Evolutionary conservation across 73 alveolate genomes (phyloP).

Genomic region (Stentor roeselii): DNA sequence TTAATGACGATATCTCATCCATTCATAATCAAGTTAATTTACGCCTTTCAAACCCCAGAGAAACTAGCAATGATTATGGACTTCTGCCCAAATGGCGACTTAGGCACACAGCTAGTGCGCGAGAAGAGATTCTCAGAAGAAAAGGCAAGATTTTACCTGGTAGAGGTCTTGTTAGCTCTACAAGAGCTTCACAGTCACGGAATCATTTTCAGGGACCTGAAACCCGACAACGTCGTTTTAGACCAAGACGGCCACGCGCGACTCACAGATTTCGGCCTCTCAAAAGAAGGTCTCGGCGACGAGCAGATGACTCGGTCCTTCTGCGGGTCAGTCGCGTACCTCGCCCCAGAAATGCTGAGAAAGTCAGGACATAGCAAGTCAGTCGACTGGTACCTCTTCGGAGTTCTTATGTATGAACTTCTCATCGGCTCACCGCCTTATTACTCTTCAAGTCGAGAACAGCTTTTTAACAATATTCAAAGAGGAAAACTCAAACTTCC

Average conservation of each 20-base stretch:
- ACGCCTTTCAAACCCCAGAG: conserved; percentile 69
- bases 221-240: conserved; percentile 90
- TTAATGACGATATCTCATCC: conserved; percentile 79
- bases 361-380: conserved; percentile 87
- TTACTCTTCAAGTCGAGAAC: conserved; percentile 78
- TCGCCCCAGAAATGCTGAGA: conserved; percentile 89
- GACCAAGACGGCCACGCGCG: conserved; percentile 93
- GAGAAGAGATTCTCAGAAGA: conserved; percentile 85
- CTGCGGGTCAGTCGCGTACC: conserved; percentile 88
- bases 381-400: conserved; percentile 91
- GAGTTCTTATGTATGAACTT: conserved; percentile 88
- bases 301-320: conserved; percentile 66
- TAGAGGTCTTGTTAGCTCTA: conserved; percentile 83
- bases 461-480: conserved; percentile 83
- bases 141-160: conserved; percentile 71
- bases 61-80: conserved; percentile 61
- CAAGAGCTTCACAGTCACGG: conserved; percentile 81
- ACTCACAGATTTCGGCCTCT: conserved; percentile 90
- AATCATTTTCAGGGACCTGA: conserved; percentile 86
- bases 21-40: conserved; percentile 84
- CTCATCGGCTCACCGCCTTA: conserved; percentile 87
- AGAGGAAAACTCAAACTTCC: conserved; percentile 85
- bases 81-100: conserved; percentile 83
- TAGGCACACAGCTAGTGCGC: conserved; percentile 66
- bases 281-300: conserved; percentile 71